Evolutionary conservation across 805 yeast species (phyloP).

Genomic region (Pichia gijzeniarum): DNA sequence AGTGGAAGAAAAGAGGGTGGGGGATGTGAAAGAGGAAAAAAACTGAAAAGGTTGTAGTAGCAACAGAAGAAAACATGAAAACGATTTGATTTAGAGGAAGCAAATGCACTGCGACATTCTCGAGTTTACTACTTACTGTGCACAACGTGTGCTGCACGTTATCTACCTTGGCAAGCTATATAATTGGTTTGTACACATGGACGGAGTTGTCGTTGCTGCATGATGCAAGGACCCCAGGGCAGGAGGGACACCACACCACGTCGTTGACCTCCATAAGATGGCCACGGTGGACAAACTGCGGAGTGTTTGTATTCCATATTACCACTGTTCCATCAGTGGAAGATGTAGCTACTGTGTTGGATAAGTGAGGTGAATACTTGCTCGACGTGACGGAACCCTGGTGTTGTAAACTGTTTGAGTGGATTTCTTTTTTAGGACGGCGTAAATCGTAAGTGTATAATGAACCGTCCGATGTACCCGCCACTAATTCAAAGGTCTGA

Average conservation of each 20-base stretch:
- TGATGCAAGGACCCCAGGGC: constrained; percentile 63
- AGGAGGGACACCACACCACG: constrained; percentile 72
- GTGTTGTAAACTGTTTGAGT: constrained; percentile 33
- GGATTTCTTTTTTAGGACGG: constrained; percentile 28
- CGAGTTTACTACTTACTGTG: no score
- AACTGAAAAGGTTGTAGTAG: background rate
- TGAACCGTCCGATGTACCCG: constrained; percentile 58
- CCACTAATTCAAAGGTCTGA: constrained; percentile 51
- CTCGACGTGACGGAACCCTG: constrained; percentile 53
- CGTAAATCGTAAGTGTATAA: constrained; percentile 66
- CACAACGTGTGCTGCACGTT: no score
- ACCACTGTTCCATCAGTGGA: constrained; percentile 60
- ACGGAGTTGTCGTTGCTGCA: constrained; percentile 81
- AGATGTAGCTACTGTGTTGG: constrained; percentile 55
- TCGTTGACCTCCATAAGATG: constrained; percentile 86
- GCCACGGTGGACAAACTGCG: constrained; percentile 71
- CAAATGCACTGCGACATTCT: no score
- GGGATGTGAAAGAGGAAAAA: no score
- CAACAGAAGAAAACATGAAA: background rate
- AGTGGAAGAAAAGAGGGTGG: no score
- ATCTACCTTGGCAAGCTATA: no score
- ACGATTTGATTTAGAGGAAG: background rate
- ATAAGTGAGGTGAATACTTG: constrained; percentile 62
- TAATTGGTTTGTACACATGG: constrained; percentile 74
- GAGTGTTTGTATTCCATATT: constrained; percentile 44